A percentile compares a stretch with the other conserved stretches of the same genome.
Evolutionary conservation across 2,329 filamentous ascomycete genomes (phyloP).

Genomic region (Colletotrichum sp.): DNA sequence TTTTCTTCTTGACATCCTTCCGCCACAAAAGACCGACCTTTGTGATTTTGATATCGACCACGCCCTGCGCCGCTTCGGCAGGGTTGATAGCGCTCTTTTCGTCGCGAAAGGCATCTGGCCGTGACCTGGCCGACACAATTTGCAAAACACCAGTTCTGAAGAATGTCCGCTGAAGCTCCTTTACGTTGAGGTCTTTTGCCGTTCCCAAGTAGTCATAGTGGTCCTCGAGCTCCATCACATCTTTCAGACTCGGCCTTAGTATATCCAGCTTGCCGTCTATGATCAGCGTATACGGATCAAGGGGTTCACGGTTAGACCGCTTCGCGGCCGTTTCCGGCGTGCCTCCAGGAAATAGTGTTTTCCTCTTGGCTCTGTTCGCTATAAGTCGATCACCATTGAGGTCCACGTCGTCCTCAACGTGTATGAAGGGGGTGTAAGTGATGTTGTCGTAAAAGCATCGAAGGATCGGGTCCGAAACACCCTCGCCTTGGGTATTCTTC

Average conservation of each 20-base stretch:
- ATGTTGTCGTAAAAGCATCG: conserved; percentile 99
- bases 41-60: conserved; percentile 96
- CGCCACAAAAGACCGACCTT: conserved; percentile 96
- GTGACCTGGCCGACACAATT: conserved; percentile 91
- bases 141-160: conserved; percentile 91
- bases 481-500: conserved; percentile 91
- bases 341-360: conserved; percentile 69
- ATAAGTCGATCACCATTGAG: conserved; percentile 76
- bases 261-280: conserved; percentile 86
- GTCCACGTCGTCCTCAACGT: conserved; percentile 91
- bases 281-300: conserved; percentile 95
- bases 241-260: conserved; percentile 83
- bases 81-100: conserved; percentile 86
- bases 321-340: conserved; percentile 65
- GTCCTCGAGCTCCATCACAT: conserved; percentile 92
- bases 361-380: conserved; percentile 74
- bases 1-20: conserved; percentile 92
- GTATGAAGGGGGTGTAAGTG: conserved; percentile 96
- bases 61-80: conserved; percentile 84
- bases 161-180: conserved; percentile 85
- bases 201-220: conserved; percentile 88
- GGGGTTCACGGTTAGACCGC: conserved; percentile 76
- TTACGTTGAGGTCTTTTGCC: conserved; percentile 75
- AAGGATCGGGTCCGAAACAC: conserved; percentile 90
- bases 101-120: conserved; percentile 93